Conservation (phyloP, 2,329 filamentous ascomycete genomes). For the Colletotrichum tabaci region DNA sequence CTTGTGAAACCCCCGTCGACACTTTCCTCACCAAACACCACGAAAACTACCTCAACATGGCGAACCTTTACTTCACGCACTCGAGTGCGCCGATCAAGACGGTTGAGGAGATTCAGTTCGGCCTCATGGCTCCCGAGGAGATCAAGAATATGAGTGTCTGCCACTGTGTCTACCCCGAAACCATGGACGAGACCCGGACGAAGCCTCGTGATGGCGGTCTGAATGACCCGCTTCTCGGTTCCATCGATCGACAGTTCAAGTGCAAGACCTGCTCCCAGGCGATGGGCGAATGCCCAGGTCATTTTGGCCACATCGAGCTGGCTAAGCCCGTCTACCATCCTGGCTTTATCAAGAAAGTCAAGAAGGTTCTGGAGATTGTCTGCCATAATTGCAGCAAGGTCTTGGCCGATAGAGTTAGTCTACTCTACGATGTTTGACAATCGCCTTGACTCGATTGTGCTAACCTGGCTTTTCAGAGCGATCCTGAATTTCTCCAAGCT, state of each 20-base stretch:
- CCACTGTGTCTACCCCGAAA: constrained; percentile 98
- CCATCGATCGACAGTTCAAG: constrained; percentile 94
- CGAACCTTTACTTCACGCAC: constrained; percentile 91
- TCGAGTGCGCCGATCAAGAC: constrained; percentile 97
- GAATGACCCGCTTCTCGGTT: constrained; percentile 95
- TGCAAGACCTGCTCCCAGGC: constrained; percentile 97
- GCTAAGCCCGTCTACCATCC: constrained; percentile 94
- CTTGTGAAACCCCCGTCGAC: constrained; percentile 18
- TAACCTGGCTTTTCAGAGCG: constrained; percentile 79
- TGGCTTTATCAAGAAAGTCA: constrained; percentile 99
- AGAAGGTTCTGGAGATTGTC: constrained; percentile 98
- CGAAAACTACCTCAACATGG: constrained; percentile 75
- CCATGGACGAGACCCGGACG: constrained; percentile 96
- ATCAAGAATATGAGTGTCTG: constrained; percentile 99
- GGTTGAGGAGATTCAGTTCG: constrained; percentile 99
- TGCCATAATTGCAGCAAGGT: constrained; percentile 99
- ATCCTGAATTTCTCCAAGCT: constrained; percentile 86
- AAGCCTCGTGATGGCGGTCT: constrained; percentile 92
- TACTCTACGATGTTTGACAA: constrained; percentile 67
- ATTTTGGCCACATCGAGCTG: constrained; percentile 99
- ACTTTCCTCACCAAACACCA: constrained; percentile 42
- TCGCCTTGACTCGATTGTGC: constrained; percentile 68
- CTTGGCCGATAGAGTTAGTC: constrained; percentile 97
- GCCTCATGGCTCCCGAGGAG: constrained; percentile 96
- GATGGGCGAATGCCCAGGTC: constrained; percentile 95